Percentiles rank a stretch among this genome's conserved stretches.
Conservation (phyloP, 306 rosid species). For the Hippophae tibetana region DNA sequence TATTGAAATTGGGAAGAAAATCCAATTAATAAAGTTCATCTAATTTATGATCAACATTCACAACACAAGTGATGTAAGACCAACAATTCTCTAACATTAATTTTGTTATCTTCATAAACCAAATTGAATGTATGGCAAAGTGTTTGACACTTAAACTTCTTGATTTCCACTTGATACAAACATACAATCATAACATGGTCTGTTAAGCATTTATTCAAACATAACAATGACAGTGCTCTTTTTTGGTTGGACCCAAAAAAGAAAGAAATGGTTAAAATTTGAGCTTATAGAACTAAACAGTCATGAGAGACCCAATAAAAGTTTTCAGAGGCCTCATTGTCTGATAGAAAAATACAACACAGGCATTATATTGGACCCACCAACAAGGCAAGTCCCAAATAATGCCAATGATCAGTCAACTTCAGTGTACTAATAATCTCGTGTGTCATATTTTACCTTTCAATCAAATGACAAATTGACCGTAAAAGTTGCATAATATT, state of each 20-base stretch:
- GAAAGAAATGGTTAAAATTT: neutral
- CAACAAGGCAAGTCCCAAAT: neutral
- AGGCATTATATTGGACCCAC: conserved; percentile 6
- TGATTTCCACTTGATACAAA: too few species aligned
- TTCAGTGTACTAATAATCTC: neutral
- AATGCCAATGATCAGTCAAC: neutral
- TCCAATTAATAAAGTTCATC: neutral
- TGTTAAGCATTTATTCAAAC: neutral
- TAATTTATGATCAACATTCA: too few species aligned
- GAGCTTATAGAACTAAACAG: neutral
- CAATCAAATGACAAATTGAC: neutral
- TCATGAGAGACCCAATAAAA: too few species aligned
- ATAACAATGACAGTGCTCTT: neutral
- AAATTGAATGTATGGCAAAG: too few species aligned
- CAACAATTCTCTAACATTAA: too few species aligned
- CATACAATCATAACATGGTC: too few species aligned
- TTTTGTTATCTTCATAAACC: too few species aligned
- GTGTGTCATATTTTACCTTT: neutral
- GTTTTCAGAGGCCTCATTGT: too few species aligned
- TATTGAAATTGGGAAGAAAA: neutral
- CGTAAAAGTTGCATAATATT: too few species aligned
- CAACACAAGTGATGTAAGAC: too few species aligned
- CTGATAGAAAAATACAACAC: neutral
- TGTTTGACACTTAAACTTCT: too few species aligned
- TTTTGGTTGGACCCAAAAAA: neutral